These are phyloP conservation scores for Rutstroemia sp. DNA, from an alignment of 2,329 filamentous ascomycete species.

Conservation along the genomic window DNA sequence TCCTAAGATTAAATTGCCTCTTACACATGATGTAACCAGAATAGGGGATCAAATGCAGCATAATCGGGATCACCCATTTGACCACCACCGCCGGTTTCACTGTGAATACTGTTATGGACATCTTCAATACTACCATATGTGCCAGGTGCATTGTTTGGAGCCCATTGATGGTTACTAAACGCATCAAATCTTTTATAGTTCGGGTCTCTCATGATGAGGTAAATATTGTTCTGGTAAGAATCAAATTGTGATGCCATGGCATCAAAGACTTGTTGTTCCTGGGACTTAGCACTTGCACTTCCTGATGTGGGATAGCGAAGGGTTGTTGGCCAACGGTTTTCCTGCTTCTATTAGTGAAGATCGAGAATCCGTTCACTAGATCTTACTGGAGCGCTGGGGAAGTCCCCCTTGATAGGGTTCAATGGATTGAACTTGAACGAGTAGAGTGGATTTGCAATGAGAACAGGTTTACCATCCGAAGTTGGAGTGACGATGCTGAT, in stretches of 20 bases:
- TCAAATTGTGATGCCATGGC: conserved; percentile 19
- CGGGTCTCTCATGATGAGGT: conserved; percentile 30
- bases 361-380: background rate
- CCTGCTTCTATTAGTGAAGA: conserved; percentile 6
- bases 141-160: conserved; percentile 20
- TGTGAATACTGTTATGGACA: conserved; percentile 56
- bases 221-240: conserved; percentile 18
- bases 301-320: conserved; percentile 19
- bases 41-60: conserved; percentile 68
- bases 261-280: conserved; percentile 17
- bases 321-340: conserved; percentile 18
- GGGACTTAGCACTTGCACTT: conserved; percentile 16
- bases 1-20: background rate
- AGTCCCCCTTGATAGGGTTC: conserved; percentile 32
- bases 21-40: conserved; percentile 28
- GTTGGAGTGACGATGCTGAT: conserved; percentile 19
- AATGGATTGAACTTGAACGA: conserved; percentile 51
- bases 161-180: conserved; percentile 63
- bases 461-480: conserved; percentile 41
- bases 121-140: conserved; percentile 41
- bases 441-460: conserved; percentile 58
- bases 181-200: conserved; percentile 59
- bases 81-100: conserved; percentile 45
- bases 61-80: conserved; percentile 66
- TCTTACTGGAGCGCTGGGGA: conserved; percentile 13